These are phyloP conservation scores for Colletotrichum tropicale DNA, from an alignment of 2,329 filamentous ascomycete species.

Conservation along the genomic window DNA sequence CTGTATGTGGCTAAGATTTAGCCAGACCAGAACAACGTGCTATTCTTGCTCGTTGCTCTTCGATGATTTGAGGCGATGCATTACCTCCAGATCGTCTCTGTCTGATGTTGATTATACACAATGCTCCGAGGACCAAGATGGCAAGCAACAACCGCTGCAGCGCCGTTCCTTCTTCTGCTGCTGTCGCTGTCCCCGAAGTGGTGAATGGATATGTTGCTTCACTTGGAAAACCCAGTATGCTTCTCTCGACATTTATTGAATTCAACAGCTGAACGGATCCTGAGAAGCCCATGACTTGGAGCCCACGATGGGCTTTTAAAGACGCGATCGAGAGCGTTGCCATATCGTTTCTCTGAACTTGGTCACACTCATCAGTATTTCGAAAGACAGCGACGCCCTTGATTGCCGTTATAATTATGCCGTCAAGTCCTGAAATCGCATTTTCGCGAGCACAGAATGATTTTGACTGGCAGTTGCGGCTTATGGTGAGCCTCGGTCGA, in stretches of 20 bases:
- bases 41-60: neutral
- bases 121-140: neutral
- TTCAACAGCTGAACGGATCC: too few species aligned
- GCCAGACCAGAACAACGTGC: too few species aligned
- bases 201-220: too few species aligned
- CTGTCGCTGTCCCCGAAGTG: accelerated
- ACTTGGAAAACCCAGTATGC: neutral
- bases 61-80: accelerated
- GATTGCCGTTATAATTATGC: accelerated
- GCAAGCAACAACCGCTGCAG: neutral
- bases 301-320: neutral
- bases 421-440: accelerated
- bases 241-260: too few species aligned
- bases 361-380: neutral
- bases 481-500: neutral
- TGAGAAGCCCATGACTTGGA: neutral
- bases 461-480: too few species aligned
- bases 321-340: neutral
- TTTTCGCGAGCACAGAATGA: neutral
- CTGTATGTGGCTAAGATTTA: too few species aligned
- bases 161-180: neutral
- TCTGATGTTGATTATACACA: neutral
- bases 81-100: neutral
- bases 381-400: accelerated
- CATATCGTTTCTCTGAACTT: neutral